These are phyloP conservation scores for Calonectria multiphialidica DNA, from an alignment of 2,329 filamentous ascomycete species.

Conservation along the genomic window DNA sequence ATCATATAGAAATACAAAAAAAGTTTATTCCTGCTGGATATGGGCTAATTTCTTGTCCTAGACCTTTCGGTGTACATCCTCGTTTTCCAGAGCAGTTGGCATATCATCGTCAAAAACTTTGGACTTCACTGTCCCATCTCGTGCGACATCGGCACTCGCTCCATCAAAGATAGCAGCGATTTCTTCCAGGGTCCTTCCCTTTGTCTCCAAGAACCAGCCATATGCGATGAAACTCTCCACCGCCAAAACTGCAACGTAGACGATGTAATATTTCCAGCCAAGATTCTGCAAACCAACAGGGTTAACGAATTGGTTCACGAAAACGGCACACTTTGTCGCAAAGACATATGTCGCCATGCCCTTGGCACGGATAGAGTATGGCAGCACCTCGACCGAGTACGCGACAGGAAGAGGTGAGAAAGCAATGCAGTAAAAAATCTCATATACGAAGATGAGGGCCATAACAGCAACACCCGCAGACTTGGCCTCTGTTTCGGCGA, in stretches of 20 bases:
- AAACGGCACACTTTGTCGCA: slow-evolving; percentile 43
- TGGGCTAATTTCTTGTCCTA: too few relatives aligned
- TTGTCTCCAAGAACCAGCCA: slow-evolving; percentile 63
- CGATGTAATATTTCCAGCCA: slow-evolving; percentile 68
- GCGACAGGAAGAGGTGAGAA: slow-evolving; percentile 64
- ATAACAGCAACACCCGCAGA: slow-evolving; percentile 49
- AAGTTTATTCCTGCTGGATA: too few relatives aligned
- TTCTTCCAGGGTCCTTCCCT: slow-evolving; percentile 62
- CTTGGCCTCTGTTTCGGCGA: slow-evolving; percentile 43
- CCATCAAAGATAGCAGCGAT: slow-evolving; percentile 65
- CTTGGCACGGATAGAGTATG: slow-evolving; percentile 63
- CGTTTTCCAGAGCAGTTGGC: background rate
- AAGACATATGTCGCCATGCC: slow-evolving; percentile 55
- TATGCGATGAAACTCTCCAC: slow-evolving; percentile 61
- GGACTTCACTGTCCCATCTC: background rate
- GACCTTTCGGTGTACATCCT: background rate
- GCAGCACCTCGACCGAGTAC: slow-evolving; percentile 67
- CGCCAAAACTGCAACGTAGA: slow-evolving; percentile 62
- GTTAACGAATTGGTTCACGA: slow-evolving; percentile 56
- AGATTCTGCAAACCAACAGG: slow-evolving; percentile 64
- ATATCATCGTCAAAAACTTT: background rate
- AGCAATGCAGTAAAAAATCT: slow-evolving; percentile 65
- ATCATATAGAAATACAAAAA: too few relatives aligned
- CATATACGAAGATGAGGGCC: slow-evolving; percentile 51
- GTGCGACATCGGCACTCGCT: background rate